phyloP scores from a whole-genome alignment of 805 yeast species.

The Barnettozyma pratensis region DNA sequence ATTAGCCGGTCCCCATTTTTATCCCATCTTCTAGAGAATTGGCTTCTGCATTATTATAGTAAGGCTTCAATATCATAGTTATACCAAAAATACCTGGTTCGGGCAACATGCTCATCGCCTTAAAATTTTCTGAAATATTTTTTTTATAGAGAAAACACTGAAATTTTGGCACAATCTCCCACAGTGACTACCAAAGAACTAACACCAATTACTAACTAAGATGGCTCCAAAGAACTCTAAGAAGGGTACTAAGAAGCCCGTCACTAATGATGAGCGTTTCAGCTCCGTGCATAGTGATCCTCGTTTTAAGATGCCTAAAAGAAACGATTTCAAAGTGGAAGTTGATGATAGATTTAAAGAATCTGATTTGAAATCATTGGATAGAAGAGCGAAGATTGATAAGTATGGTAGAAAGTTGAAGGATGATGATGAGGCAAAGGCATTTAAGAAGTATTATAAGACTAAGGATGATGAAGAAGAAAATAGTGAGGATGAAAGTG shows the following conservation, averaged over 20 bases:
- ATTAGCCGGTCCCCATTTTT: too few relatives aligned
- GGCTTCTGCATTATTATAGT: too few relatives aligned
- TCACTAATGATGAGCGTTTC: slow-evolving; percentile 70
- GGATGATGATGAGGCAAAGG: slow-evolving; percentile 36
- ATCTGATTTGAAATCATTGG: slow-evolving; percentile 52
- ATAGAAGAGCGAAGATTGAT: slow-evolving; percentile 59
- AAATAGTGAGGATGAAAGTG: slow-evolving; percentile 17
- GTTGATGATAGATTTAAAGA: slow-evolving; percentile 84
- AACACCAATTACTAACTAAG: background rate
- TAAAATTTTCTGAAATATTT: background rate
- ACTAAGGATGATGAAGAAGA: slow-evolving; percentile 46
- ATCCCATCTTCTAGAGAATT: too few relatives aligned
- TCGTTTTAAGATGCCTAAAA: slow-evolving; percentile 71
- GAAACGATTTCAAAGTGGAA: slow-evolving; percentile 64
- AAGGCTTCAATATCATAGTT: too few relatives aligned
- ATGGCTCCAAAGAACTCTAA: slow-evolving; percentile 8
- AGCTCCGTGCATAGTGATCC: slow-evolving; percentile 80
- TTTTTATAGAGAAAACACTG: background rate
- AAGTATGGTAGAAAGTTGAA: slow-evolving; percentile 77
- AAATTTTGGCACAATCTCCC: too few relatives aligned
- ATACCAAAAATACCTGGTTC: background rate
- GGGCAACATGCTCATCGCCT: slow-evolving; percentile 9
- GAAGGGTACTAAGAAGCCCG: slow-evolving; percentile 7
- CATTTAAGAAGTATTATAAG: slow-evolving; percentile 28
- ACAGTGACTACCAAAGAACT: too few relatives aligned